These are phyloP conservation scores for Epithele typhae DNA, from an alignment of 768 basidiomycete genomes.

Conservation along the genomic window DNA sequence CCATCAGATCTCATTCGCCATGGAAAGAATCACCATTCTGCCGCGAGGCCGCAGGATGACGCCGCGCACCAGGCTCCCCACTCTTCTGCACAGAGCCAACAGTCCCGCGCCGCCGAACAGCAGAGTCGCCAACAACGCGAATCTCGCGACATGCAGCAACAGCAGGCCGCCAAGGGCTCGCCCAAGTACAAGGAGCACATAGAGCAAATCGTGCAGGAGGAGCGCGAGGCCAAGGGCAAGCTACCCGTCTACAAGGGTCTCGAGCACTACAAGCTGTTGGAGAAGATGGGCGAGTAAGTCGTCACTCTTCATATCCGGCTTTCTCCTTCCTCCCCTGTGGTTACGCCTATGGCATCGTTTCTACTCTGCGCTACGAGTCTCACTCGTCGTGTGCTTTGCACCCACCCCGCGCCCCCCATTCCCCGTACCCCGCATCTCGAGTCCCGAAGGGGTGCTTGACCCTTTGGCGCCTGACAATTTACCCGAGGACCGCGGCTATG, in stretches of 20 bases:
- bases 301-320: too few species aligned
- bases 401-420: too few species aligned
- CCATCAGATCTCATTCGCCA: conserved; percentile 49
- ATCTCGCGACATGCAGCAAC: conserved; percentile 25
- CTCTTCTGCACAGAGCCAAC: conserved; percentile 4
- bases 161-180: conserved; percentile 29
- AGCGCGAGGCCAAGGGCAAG: conserved; percentile 64
- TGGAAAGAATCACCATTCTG: conserved; percentile 39
- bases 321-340: too few species aligned
- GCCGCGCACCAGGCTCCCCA: not conserved
- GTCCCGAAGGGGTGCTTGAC: too few species aligned
- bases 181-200: conserved; percentile 41
- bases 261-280: conserved; percentile 69
- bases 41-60: conserved; percentile 19
- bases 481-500: too few species aligned
- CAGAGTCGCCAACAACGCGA: conserved; percentile 15
- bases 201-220: conserved; percentile 71
- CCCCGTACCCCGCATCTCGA: too few species aligned
- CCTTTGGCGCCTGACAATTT: too few species aligned
- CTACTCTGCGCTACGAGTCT: too few species aligned
- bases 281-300: conserved; percentile 93
- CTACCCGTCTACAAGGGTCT: conserved; percentile 87
- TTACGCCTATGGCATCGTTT: too few species aligned
- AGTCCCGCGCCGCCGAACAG: conserved; percentile 8
- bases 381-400: too few species aligned